These are phyloP conservation scores for Fraxinus paxiana DNA, from an alignment of 305 asterid species.

Conservation along the genomic window DNA sequence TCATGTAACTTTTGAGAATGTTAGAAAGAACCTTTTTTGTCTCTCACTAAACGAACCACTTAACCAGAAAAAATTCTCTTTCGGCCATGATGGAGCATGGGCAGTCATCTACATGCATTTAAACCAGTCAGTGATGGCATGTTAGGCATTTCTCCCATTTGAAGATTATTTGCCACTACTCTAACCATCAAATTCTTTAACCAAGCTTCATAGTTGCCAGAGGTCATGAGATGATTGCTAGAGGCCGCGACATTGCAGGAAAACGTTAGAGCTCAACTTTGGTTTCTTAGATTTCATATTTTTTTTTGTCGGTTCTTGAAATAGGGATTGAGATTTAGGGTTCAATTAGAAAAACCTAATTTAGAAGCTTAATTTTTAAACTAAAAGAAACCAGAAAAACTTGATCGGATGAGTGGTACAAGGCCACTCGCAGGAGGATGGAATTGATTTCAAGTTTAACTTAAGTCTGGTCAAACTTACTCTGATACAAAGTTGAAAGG, in stretches of 20 bases:
- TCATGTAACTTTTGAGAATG: background rate
- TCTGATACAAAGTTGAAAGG: background rate
- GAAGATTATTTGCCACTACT: background rate
- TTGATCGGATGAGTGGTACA: background rate
- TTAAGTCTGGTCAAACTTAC: background rate
- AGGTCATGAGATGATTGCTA: background rate
- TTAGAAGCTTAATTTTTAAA: background rate
- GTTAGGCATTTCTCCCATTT: background rate
- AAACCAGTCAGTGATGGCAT: background rate
- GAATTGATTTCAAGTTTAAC: background rate
- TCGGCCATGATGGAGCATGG: background rate
- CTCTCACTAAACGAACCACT: background rate
- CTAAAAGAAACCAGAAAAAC: background rate
- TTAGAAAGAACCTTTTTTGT: background rate
- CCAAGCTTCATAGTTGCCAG: background rate
- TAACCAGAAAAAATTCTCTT: background rate
- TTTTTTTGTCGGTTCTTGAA: background rate
- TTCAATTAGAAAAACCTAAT: background rate
- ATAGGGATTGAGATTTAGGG: background rate
- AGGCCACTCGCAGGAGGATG: background rate
- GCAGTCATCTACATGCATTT: background rate
- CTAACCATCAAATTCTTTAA: background rate
- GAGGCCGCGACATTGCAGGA: background rate
- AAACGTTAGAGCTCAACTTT: background rate
- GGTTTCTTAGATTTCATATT: background rate